Conservation (phyloP, 371 early-diverging fungal species). For the Basidiobolus meristosporus region DNA sequence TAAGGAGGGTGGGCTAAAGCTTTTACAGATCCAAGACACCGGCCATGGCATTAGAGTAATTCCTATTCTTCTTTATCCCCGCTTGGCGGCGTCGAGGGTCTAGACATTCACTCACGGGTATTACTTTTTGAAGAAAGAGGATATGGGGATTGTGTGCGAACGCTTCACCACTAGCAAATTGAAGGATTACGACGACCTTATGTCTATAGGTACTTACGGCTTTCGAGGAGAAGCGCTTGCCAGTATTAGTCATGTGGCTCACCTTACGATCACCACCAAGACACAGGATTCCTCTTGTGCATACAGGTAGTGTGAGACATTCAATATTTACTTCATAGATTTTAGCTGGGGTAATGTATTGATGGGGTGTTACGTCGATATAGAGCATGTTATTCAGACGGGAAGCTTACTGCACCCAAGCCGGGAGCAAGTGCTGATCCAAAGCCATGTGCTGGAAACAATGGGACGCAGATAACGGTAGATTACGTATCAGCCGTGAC, state of each 20-base stretch:
- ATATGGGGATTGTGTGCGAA: slow-evolving; percentile 76
- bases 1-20: slow-evolving; percentile 78
- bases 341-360: not conserved
- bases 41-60: slow-evolving; percentile 81
- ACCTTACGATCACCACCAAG: slow-evolving; percentile 77
- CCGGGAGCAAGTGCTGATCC: slow-evolving; percentile 55
- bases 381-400: slow-evolving; percentile 70
- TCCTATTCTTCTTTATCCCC: not conserved
- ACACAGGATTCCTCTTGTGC: slow-evolving; percentile 64
- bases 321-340: not conserved
- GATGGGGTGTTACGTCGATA: not conserved
- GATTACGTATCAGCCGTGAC: too few species aligned
- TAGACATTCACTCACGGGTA: not conserved
- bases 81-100: not conserved
- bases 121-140: slow-evolving; percentile 25
- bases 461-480: slow-evolving; percentile 78
- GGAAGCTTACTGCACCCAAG: slow-evolving; percentile 47
- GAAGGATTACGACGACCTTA: slow-evolving; percentile 66
- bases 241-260: slow-evolving; percentile 85
- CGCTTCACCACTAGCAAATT: slow-evolving; percentile 95
- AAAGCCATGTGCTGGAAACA: slow-evolving; percentile 81
- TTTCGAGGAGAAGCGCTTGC: slow-evolving; percentile 98
- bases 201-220: slow-evolving; percentile 78
- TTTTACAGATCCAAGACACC: slow-evolving; percentile 90
- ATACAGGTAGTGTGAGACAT: slow-evolving; percentile 24